Base-by-base conservation (phyloP, 2,329 filamentous ascomycete genomes). In the Hypoxylon sp. region DNA sequence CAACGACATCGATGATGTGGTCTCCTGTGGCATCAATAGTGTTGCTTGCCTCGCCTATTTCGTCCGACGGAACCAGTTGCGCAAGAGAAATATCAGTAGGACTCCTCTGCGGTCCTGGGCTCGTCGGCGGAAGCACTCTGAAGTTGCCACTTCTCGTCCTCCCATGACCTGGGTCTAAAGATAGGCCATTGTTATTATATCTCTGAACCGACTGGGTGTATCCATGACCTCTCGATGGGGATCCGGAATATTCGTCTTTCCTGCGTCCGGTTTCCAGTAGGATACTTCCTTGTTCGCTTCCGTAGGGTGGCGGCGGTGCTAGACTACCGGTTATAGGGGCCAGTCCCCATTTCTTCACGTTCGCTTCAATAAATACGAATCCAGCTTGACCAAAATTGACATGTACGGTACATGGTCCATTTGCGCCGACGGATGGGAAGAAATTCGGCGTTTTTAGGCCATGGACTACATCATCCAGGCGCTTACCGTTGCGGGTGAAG, bases 261-360 rank as follows among this genome's bases (percentile, higher is more conserved):
- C 77, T 65, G 36, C 81, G 82, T 8, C 94, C 94, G 4, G 90
- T 87, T 69, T 97, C 94, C 8, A 99, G 82, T 19, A 99, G 78
- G 62, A 99, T 97, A 68, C 92, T 97, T 64, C 94, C 94, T 73
- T 96, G 91, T 74, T 97, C 94, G 57, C 91, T 96, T 36, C 94
- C 94, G 68, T 99, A 99, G 1, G 94, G 94, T 40, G 94, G 94
- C 31, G 94, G 94, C 11, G 94, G 94, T 19, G 94, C 94, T 52
- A 99, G 79, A 66, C 91, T 96, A 51, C 94, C 94, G 1, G 91
- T 97, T 82, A 95, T 95, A 4, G 94, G 94, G 36, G 94, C 94
- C 46, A 99, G 78, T 2, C 94, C 94, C 94, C 94, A 99, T 78
- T 97, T 99, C 84, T 99, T 99, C 54, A 99, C 94, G 66, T 99